A percentile compares a stretch with the other conserved stretches of the same genome.
Evolutionary conservation across 768 basidiomycete genomes (phyloP).

Genomic region (Gyrodon lividus): DNA sequence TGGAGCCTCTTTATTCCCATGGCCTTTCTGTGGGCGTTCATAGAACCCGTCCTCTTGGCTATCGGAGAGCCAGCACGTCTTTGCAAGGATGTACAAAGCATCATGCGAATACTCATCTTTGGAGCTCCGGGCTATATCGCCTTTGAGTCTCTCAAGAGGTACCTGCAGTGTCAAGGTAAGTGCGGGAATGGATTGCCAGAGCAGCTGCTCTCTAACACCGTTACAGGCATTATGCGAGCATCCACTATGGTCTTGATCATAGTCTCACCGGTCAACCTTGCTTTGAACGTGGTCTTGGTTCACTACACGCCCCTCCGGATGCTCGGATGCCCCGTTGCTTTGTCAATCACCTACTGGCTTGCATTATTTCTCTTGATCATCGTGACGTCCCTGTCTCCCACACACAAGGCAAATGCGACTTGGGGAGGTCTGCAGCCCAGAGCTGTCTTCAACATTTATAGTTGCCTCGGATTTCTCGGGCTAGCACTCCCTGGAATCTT

Average conservation of each 20-base stretch:
- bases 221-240: conserved; percentile 69
- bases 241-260: conserved; percentile 63
- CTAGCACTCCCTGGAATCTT: conserved; percentile 76
- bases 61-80: conserved; percentile 62
- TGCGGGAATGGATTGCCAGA: neutral
- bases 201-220: neutral
- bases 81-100: conserved; percentile 59
- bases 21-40: conserved; percentile 59
- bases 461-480: conserved; percentile 57
- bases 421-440: conserved; percentile 59
- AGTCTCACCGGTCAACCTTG: conserved; percentile 65
- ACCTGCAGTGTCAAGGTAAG: conserved; percentile 75
- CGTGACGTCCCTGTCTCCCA: conserved; percentile 48
- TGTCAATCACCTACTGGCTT: conserved; percentile 70
- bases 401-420: conserved; percentile 54
- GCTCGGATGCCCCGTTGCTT: conserved; percentile 63
- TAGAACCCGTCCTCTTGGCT: conserved; percentile 57
- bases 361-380: conserved; percentile 56
- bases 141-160: conserved; percentile 77
- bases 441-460: conserved; percentile 43
- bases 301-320: conserved; percentile 63
- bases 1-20: conserved; percentile 67
- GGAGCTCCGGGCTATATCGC: conserved; percentile 74
- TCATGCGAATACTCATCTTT: conserved; percentile 61
- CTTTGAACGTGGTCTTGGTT: conserved; percentile 57